These are phyloP conservation scores for Fistulinella staudtii DNA, from an alignment of 1,284 basidiomycete genomes.

Conservation along the genomic window DNA sequence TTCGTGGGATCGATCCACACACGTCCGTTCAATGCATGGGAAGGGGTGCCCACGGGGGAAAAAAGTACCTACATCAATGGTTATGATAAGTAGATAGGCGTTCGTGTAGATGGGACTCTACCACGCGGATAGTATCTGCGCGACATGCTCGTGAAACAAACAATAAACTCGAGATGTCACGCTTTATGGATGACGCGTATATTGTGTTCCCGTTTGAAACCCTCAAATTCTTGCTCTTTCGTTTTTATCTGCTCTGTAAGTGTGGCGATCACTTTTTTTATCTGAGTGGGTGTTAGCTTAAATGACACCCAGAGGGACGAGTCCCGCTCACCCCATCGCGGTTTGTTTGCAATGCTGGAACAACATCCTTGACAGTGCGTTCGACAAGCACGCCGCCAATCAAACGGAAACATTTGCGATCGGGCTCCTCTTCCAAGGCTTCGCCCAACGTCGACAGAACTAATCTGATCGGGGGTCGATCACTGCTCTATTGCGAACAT, in stretches of 20 bases:
- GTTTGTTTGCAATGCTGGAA: conserved; percentile 85
- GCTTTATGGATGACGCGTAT: conserved; percentile 56
- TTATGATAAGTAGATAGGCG: too few species aligned
- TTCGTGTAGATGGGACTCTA: too few species aligned
- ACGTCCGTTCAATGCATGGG: too few species aligned
- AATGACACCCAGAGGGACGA: neutral
- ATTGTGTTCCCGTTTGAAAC: conserved; percentile 79
- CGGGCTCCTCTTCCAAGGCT: conserved; percentile 72
- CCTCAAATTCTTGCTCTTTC: conserved; percentile 82
- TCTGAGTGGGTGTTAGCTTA: conserved; percentile 43
- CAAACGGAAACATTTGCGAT: conserved; percentile 93
- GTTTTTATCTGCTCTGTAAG: conserved; percentile 83
- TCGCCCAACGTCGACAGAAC: conserved; percentile 87
- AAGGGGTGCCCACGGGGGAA: too few species aligned
- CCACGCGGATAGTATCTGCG: too few species aligned
- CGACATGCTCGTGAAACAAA: too few species aligned
- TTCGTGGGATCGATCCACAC: too few species aligned
- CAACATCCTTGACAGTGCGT: conserved; percentile 92
- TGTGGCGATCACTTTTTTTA: conserved; percentile 72
- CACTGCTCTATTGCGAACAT: conserved; percentile 1
- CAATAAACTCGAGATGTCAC: too few species aligned
- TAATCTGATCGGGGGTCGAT: conserved; percentile 51
- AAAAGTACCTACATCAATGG: too few species aligned
- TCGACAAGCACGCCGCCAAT: conserved; percentile 97
- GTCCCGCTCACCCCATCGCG: conserved; percentile 65